Evolutionary conservation across 768 basidiomycete genomes (phyloP).

Genomic region (Agrocybe praecox): DNA sequence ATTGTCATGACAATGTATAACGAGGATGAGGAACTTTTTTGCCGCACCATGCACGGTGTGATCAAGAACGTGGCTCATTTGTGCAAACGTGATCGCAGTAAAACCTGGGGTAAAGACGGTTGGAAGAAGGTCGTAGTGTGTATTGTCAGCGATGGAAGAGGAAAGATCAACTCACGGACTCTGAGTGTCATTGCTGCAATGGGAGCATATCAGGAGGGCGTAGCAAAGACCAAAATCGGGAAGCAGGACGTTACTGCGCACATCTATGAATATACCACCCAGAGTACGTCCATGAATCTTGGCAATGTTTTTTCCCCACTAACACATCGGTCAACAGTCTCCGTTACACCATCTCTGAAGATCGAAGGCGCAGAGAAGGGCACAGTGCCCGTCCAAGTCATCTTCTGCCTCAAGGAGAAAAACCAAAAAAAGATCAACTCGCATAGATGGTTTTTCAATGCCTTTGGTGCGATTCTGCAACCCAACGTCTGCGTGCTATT

Average conservation of each 20-base stretch:
- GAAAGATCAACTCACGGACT: constrained; percentile 83
- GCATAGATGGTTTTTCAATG: constrained; percentile 95
- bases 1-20: constrained; percentile 99
- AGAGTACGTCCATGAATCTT: constrained; percentile 52
- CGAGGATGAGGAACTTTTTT: constrained; percentile 89
- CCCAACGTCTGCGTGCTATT: constrained; percentile 93
- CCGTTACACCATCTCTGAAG: constrained; percentile 79
- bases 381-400: constrained; percentile 86
- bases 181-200: constrained; percentile 89
- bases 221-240: constrained; percentile 85
- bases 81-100: constrained; percentile 82
- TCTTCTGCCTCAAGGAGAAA: constrained; percentile 91
- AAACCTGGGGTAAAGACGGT: constrained; percentile 96
- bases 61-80: constrained; percentile 93
- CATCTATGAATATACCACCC: constrained; percentile 93
- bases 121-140: constrained; percentile 99
- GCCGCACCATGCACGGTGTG: constrained; percentile 93
- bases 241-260: constrained; percentile 85
- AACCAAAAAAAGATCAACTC: constrained; percentile 98
- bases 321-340: constrained; percentile 48
- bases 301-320: background rate
- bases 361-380: constrained; percentile 80
- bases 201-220: constrained; percentile 94
- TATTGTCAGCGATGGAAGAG: constrained; percentile 85
- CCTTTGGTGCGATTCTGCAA: constrained; percentile 78